Base-by-base conservation (phyloP, 2,329 filamentous ascomycete genomes). In the Septoria linicola region DNA sequence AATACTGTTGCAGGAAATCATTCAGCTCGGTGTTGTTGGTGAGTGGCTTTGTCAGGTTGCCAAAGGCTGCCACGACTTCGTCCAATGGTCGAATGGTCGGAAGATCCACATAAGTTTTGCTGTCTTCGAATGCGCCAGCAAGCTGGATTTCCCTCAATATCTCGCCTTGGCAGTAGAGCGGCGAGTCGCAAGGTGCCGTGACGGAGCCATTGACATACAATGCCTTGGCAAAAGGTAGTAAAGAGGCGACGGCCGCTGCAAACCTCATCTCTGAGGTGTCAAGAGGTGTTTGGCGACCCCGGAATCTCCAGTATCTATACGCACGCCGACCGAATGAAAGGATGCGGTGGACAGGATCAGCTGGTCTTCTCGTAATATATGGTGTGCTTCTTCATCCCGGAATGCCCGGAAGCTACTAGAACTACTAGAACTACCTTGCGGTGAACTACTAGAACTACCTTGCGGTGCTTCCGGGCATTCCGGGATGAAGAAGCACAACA, bases 41-140 rank as follows among this genome's bases (percentile, higher is more conserved):
- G 25, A 87, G 70, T 3, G 84, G 84, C 64, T 81, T 80, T 10
- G 73, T 64, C 6, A 87, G 76, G 41, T 78, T 74, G 52, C 76
- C 71, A 61, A 84, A 87, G 1, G 82, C 83, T 3, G 73, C 76
- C 41, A 83, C 71, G 27, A 87, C 83, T 55, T 85, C 76, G 20
- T 79, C 69, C 14, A 86, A 65, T 1, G 83, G 77, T 35, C 72
- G 76, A 34, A 75, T 79, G 2, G 83, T 85, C 0, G 83, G 83
- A 53, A 71, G 66, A 55, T 87, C 84, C 36, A 87, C 84, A 64
- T 85, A 87, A 1, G 82, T 85, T 74, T 87, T 87, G 53, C 82
- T 86, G 69, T 87, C 84, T 11, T 73, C 69, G 58, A 86, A 87
- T 0, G 83, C 83, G 19, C 72, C 73, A 2, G 83, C 83, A 8